Evolutionary conservation across 768 basidiomycete species (phyloP), one percentile per base, ranked within the genome.

Genomic region (Sporobolomyces phaffii): DNA sequence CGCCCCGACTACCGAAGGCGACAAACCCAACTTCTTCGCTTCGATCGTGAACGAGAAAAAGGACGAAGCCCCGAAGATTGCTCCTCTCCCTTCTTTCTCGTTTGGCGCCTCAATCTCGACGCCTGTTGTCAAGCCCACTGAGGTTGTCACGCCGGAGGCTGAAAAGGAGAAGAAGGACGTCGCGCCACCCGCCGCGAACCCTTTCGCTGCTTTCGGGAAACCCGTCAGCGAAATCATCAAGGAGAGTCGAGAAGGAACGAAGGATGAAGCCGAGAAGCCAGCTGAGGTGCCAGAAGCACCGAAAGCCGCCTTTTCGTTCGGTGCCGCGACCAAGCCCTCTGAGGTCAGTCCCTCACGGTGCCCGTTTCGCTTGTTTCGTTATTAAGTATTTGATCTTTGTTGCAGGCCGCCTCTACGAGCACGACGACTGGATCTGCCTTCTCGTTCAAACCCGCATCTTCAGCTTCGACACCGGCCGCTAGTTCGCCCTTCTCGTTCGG

Each of bases 11-110:
- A 13, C 1, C 18, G 34, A 11, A 13, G 48, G 26, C 28, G 58
- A 20, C 22, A 62, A 77, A 47, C 72, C 73, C 36, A 85, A 88
- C 73, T 91, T 91, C 78, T 91, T 93, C 78, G 81, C 82, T 28
- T 33, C 85, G 86, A 1, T 84, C 44, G 18, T 71, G 50, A 59
- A 44, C 22, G 53, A 64, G 26, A 60, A 53, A 41, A 20, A 33
- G 20, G 44, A 41, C 24, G 54, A 31, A 36, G 5, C 62, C 2
- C 51, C 58, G 3, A 64, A 65, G 6, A 13, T 33, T 6, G 47
- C 62, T 0, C 22, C 49, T 3, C 14, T 58, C 1, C 53, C 65
- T 38, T 24, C 62, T 5, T 64, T 71, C 54, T 28, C 53, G 3
- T 72, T 72, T 29, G 65, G 62, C 28, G 43, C 62, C 0, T 28